A percentile compares a stretch with the other conserved stretches of the same genome.
Evolutionary conservation across 805 yeast species (phyloP).

Genomic region (Clavispora asparagi): DNA sequence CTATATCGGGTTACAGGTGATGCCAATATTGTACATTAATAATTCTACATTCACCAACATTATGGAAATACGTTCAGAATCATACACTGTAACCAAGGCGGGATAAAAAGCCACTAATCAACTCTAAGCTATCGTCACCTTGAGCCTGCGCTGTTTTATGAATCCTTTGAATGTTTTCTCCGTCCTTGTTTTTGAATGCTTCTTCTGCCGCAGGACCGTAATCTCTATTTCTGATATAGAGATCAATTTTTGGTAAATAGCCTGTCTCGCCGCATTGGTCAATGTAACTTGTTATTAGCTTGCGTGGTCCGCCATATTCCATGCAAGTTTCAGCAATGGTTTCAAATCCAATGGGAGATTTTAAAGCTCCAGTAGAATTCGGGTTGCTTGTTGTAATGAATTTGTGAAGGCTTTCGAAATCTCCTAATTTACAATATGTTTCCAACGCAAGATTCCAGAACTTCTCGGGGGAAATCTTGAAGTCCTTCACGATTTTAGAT

Average conservation of each 20-base stretch:
- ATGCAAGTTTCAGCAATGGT: slow-evolving; percentile 56
- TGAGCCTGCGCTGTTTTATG: neutral
- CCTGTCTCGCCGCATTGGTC: slow-evolving; percentile 42
- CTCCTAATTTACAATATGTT: slow-evolving; percentile 40
- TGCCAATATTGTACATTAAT: neutral
- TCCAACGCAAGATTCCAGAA: slow-evolving; percentile 51
- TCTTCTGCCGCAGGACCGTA: slow-evolving; percentile 45
- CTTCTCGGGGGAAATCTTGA: slow-evolving; percentile 54
- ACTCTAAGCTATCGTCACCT: slow-evolving; percentile 5
- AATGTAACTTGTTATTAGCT: slow-evolving; percentile 59
- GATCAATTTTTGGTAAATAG: slow-evolving; percentile 42
- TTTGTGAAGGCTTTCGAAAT: slow-evolving; percentile 49
- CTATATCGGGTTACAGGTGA: too few relatives aligned
- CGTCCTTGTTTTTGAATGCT: slow-evolving; percentile 41
- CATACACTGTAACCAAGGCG: neutral
- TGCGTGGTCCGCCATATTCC: slow-evolving; percentile 45
- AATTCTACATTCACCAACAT: neutral
- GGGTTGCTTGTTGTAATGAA: slow-evolving; percentile 19
- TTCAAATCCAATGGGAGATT: slow-evolving; percentile 68
- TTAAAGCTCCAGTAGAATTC: slow-evolving; percentile 21
- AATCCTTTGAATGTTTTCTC: slow-evolving; percentile 5
- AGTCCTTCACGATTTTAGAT: slow-evolving; percentile 42
- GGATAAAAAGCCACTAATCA: neutral
- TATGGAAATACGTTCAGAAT: neutral
- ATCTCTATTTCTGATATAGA: slow-evolving; percentile 52